phyloP scores from a whole-genome alignment of 1,139 yeast species.

The Pichia sp. region DNA sequence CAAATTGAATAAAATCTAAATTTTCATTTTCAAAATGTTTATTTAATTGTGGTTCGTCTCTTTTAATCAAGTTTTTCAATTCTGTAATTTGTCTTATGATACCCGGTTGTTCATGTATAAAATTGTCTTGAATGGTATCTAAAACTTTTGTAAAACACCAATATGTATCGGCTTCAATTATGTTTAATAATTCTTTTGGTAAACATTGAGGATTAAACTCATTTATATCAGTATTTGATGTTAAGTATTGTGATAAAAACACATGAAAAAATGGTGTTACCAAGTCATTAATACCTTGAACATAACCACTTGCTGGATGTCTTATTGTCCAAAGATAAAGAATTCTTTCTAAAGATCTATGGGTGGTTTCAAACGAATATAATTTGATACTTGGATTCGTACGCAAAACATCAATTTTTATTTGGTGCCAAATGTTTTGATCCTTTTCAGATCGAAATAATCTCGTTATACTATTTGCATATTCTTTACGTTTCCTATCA shows the following conservation, averaged over 20 bases:
- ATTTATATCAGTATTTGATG: constrained; percentile 37
- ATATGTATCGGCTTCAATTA: constrained; percentile 88
- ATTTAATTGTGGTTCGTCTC: constrained; percentile 71
- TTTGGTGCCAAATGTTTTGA: constrained; percentile 89
- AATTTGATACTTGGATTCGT: constrained; percentile 82
- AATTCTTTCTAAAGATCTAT: constrained; percentile 70
- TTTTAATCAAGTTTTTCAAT: constrained; percentile 64
- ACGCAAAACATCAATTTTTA: constrained; percentile 89
- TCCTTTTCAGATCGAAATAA: constrained; percentile 57
- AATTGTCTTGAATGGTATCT: constrained; percentile 93
- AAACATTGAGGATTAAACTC: constrained; percentile 58
- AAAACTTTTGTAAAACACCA: constrained; percentile 91
- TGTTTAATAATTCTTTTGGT: constrained; percentile 48
- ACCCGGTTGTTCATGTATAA: constrained; percentile 97
- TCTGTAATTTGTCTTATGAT: constrained; percentile 85
- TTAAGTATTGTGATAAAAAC: constrained; percentile 63
- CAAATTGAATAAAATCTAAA: constrained; percentile 87
- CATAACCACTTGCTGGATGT: constrained; percentile 98
- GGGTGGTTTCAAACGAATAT: constrained; percentile 65
- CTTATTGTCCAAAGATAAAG: constrained; percentile 93
- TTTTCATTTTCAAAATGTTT: constrained; percentile 73
- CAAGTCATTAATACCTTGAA: constrained; percentile 96
- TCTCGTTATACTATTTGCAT: constrained; percentile 60
- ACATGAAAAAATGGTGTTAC: constrained; percentile 93
- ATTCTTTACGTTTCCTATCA: constrained; percentile 79